phyloP scores from a whole-genome alignment of 208 protist species.

The Spongospora subterranea region DNA sequence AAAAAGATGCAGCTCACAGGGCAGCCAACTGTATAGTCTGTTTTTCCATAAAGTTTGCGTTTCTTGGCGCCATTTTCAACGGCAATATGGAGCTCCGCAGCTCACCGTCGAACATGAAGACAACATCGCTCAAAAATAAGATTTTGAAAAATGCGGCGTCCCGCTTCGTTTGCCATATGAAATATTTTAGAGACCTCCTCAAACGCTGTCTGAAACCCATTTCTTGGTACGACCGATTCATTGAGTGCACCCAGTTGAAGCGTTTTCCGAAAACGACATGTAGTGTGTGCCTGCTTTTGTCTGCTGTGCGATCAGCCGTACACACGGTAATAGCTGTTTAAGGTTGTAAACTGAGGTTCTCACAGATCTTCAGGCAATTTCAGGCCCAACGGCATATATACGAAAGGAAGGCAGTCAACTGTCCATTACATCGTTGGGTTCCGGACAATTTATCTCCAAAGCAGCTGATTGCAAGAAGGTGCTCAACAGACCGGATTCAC shows the following conservation, averaged over 20 bases:
- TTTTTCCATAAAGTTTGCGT: not conserved
- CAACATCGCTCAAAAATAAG: not conserved
- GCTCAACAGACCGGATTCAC: too few relatives aligned
- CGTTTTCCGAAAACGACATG: not conserved
- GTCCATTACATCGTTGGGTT: too few relatives aligned
- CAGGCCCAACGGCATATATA: too few relatives aligned
- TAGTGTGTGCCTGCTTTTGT: too few relatives aligned
- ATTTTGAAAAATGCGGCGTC: not conserved
- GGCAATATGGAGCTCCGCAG: not conserved
- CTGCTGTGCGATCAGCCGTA: too few relatives aligned
- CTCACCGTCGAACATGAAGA: not conserved
- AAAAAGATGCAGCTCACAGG: not conserved
- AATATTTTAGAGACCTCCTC: not conserved
- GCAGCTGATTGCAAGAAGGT: too few relatives aligned
- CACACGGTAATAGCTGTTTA: too few relatives aligned
- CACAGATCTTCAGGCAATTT: too few relatives aligned
- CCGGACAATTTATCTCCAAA: too few relatives aligned
- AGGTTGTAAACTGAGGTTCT: too few relatives aligned
- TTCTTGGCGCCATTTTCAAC: constrained; percentile 6
- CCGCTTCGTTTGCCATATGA: not conserved
- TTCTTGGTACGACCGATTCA: not conserved
- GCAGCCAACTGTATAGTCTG: not conserved
- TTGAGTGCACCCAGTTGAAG: not conserved
- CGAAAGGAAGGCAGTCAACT: too few relatives aligned
- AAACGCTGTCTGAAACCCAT: constrained; percentile 7